Conservation (phyloP, 1,139 yeast species). For the Lipomyces yarrowii region DNA sequence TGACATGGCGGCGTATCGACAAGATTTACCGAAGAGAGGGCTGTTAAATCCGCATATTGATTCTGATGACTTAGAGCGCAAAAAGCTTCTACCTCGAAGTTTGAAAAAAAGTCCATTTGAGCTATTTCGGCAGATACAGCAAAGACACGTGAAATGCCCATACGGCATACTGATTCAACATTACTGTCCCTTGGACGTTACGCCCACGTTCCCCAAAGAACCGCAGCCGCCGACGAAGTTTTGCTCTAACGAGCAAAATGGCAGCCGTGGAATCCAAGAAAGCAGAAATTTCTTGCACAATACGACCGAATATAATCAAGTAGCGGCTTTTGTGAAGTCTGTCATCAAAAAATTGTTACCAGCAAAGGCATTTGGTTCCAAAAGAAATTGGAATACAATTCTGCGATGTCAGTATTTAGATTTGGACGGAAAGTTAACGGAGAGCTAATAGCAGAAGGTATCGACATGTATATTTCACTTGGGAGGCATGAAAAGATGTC, state of each 20-base stretch:
- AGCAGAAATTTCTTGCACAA: slow-evolving; percentile 5
- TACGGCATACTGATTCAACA: slow-evolving; percentile 33
- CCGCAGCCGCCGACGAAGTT: background rate
- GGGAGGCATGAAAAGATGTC: slow-evolving; percentile 40
- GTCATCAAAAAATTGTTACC: slow-evolving; percentile 51
- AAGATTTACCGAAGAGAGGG: background rate
- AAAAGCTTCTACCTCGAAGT: slow-evolving; percentile 14
- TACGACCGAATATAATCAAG: slow-evolving; percentile 4
- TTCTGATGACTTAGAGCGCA: slow-evolving; percentile 13
- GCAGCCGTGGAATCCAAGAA: background rate
- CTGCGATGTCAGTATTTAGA: slow-evolving; percentile 4
- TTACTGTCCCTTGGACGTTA: slow-evolving; percentile 31
- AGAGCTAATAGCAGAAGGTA: slow-evolving; percentile 9
- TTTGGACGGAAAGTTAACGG: background rate
- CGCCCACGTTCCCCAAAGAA: background rate
- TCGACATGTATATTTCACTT: slow-evolving; percentile 46
- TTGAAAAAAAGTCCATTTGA: slow-evolving; percentile 20
- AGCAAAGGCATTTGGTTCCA: slow-evolving; percentile 56
- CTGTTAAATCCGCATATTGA: slow-evolving; percentile 6
- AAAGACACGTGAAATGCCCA: slow-evolving; percentile 30
- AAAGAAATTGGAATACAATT: slow-evolving; percentile 48
- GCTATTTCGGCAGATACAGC: slow-evolving; percentile 16
- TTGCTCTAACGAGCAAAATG: background rate
- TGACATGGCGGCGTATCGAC: slow-evolving; percentile 14
- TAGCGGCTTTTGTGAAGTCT: slow-evolving; percentile 12